A percentile compares a stretch with the other conserved stretches of the same genome.
These are phyloP conservation scores for Boletus rubescentipes DNA, from an alignment of 768 basidiomycete genomes.

Conservation along the genomic window DNA sequence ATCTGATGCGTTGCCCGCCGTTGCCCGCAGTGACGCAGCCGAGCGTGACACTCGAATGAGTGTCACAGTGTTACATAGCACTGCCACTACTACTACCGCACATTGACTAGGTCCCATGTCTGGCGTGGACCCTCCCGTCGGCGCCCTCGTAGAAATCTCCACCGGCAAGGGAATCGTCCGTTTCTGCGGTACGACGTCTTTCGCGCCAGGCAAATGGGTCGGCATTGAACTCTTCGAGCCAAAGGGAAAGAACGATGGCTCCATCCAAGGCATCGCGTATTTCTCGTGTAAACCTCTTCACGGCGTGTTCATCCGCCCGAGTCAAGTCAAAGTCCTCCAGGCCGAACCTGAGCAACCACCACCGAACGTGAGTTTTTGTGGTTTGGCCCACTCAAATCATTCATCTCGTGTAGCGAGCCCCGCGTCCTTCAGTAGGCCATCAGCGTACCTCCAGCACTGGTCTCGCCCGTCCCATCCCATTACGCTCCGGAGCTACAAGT, in stretches of 20 bases:
- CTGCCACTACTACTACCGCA: slow-evolving; percentile 17
- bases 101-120: slow-evolving; percentile 26
- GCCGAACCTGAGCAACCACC: slow-evolving; percentile 26
- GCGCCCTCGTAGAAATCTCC: slow-evolving; percentile 75
- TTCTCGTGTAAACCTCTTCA: slow-evolving; percentile 74
- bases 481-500: slow-evolving; percentile 38
- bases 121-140: slow-evolving; percentile 48
- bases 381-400: background rate
- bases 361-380: slow-evolving; percentile 23
- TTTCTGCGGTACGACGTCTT: slow-evolving; percentile 81
- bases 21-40: slow-evolving; percentile 3
- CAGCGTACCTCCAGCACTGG: slow-evolving; percentile 58
- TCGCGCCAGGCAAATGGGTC: slow-evolving; percentile 91
- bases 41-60: slow-evolving; percentile 8
- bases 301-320: slow-evolving; percentile 89
- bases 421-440: slow-evolving; percentile 47
- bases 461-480: slow-evolving; percentile 39
- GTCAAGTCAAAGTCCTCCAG: slow-evolving; percentile 72
- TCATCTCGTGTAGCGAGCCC: slow-evolving; percentile 25
- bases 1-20: slow-evolving; percentile 12
- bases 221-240: slow-evolving; percentile 84
- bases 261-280: slow-evolving; percentile 74
- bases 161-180: slow-evolving; percentile 84
- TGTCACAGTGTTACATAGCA: slow-evolving; percentile 16
- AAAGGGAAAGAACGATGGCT: slow-evolving; percentile 95